Evolutionary conservation across 2,329 filamentous ascomycete genomes (phyloP).

Genomic region (Microcyclosporella mali): DNA sequence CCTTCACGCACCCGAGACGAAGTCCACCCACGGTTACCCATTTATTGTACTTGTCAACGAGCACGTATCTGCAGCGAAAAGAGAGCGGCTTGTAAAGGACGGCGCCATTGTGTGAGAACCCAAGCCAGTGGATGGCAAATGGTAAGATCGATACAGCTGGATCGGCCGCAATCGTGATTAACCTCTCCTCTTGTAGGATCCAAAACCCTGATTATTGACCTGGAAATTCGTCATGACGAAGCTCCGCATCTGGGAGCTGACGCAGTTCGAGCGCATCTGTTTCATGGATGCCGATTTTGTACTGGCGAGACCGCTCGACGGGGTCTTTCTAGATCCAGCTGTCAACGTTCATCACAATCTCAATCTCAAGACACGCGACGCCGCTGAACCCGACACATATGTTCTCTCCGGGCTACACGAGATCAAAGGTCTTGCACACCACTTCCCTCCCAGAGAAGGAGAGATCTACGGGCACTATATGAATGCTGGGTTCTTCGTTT

Average conservation of each 20-base stretch:
- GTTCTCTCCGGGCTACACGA: constrained; percentile 23
- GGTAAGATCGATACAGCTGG: constrained; percentile 7
- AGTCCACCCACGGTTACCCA: constrained; percentile 20
- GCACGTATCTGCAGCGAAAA: constrained; percentile 22
- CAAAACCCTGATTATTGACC: constrained; percentile 1
- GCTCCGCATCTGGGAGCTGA: constrained; percentile 35
- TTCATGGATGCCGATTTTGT: constrained; percentile 32
- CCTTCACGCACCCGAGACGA: constrained; percentile 28
- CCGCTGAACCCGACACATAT: background rate
- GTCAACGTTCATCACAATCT: background rate
- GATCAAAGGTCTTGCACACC: constrained; percentile 26
- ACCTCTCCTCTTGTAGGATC: background rate
- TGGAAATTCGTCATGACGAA: constrained; percentile 38
- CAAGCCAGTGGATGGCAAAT: constrained; percentile 10
- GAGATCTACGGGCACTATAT: constrained; percentile 25
- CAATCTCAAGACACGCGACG: background rate
- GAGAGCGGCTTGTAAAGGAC: constrained; percentile 23
- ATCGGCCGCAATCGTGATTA: background rate
- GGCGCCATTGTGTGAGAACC: constrained; percentile 25
- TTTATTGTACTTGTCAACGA: constrained; percentile 29
- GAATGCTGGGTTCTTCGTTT: constrained; percentile 36
- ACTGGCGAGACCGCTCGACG: constrained; percentile 4
- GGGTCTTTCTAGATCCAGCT: constrained; percentile 31
- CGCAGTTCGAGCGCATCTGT: constrained; percentile 33
- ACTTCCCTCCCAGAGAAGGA: constrained; percentile 29